These are phyloP conservation scores for Ophiocordyceps polyrhachis-furcata DNA, from an alignment of 2,329 filamentous ascomycete genomes.

Conservation along the genomic window DNA sequence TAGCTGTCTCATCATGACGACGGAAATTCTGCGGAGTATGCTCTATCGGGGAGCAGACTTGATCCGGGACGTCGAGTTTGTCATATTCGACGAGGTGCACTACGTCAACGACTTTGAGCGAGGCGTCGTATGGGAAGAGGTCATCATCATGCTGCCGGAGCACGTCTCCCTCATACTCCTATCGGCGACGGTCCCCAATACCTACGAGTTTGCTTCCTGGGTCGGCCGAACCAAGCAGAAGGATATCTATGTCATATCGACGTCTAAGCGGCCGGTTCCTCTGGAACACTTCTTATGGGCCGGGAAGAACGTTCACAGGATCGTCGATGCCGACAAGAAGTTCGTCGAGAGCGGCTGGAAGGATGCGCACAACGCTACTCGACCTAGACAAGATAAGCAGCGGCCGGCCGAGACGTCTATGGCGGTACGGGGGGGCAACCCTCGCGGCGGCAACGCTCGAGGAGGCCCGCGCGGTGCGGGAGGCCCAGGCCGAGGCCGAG, in stretches of 20 bases:
- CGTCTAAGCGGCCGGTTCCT: conserved; percentile 82
- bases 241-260: conserved; percentile 97
- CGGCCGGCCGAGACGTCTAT: conserved; percentile 18
- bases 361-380: conserved; percentile 65
- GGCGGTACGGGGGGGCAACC: conserved; percentile 18
- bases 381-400: conserved; percentile 59
- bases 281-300: conserved; percentile 96
- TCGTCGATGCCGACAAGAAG: conserved; percentile 80
- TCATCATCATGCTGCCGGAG: conserved; percentile 97
- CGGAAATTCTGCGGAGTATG: conserved; percentile 95
- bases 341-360: conserved; percentile 93
- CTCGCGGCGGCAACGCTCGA: conserved; percentile 16
- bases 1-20: conserved; percentile 98
- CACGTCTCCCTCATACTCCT: conserved; percentile 90
- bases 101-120: conserved; percentile 94
- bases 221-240: conserved; percentile 96
- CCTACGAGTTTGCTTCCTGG: conserved; percentile 95
- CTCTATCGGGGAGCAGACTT: conserved; percentile 89
- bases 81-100: conserved; percentile 97
- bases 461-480: conserved; percentile 25
- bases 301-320: conserved; percentile 79
- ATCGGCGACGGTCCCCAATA: conserved; percentile 93
- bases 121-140: conserved; percentile 97
- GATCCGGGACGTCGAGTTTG: conserved; percentile 93
- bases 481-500: conserved; percentile 14